Evolutionary conservation across 192 early-diverging fungal genomes (phyloP).

Genomic region (Coemansia guatemalensis): DNA sequence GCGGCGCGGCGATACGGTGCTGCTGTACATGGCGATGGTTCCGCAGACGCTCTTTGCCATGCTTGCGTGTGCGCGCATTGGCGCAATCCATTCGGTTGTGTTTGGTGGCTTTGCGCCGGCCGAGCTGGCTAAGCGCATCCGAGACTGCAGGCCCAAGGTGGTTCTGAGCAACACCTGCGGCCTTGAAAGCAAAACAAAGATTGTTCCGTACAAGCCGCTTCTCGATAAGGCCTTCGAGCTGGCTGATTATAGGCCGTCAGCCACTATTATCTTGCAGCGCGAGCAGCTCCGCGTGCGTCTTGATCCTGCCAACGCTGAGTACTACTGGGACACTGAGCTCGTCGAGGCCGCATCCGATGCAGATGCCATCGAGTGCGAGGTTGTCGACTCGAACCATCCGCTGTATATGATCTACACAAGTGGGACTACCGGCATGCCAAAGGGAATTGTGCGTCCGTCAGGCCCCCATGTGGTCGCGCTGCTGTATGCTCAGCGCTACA

Average conservation of each 20-base stretch:
- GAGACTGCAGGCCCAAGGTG: constrained; percentile 73
- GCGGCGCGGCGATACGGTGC: constrained; percentile 67
- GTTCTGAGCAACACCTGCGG: constrained; percentile 78
- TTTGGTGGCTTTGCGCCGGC: constrained; percentile 81
- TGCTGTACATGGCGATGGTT: constrained; percentile 87
- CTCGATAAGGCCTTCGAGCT: constrained; percentile 69
- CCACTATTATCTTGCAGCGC: constrained; percentile 69
- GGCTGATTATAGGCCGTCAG: constrained; percentile 41
- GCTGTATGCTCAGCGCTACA: constrained; percentile 66
- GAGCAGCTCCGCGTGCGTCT: constrained; percentile 56
- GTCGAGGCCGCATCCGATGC: constrained; percentile 47
- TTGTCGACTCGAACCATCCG: constrained; percentile 66
- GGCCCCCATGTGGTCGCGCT: constrained; percentile 75
- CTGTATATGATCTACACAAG: constrained; percentile 82
- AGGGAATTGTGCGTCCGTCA: constrained; percentile 57
- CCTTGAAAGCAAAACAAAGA: constrained; percentile 66
- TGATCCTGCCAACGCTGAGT: constrained; percentile 37
- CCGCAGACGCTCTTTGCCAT: constrained; percentile 79
- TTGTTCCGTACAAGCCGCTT: constrained; percentile 76
- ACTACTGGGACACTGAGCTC: constrained; percentile 57
- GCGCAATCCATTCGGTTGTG: constrained; percentile 80
- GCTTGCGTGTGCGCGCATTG: constrained; percentile 82
- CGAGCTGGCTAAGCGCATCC: constrained; percentile 80
- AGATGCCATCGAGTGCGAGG: constrained; percentile 55
- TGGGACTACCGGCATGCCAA: constrained; percentile 78